Evolutionary conservation across 2,329 filamentous ascomycete genomes (phyloP), one percentile per base, ranked within the genome.

Genomic region (Didymella glomerata): DNA sequence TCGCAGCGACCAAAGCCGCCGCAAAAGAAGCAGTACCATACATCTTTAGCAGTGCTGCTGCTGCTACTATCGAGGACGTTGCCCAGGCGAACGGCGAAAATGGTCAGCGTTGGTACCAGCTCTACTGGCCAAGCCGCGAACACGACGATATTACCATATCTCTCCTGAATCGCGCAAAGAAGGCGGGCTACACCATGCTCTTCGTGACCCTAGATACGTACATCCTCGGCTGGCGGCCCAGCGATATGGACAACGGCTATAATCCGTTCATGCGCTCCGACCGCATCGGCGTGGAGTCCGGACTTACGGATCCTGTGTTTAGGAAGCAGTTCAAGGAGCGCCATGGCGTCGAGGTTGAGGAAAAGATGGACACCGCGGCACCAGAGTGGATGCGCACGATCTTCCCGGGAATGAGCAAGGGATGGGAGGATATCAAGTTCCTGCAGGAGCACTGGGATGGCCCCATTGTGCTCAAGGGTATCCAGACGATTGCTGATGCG

Each of bases 131-230:
- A 0, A 77, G 79, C 82, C 86, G 87, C 0, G 76, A 81, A 20
- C 83, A 86, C 63, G 82, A 91, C 55, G 83, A 86, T 1, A 81
- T 91, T 53, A 90, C 88, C 0, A 77, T 83, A 0, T 89, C 85
- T 0, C 77, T 91, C 18, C 79, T 92, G 11, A 70, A 77, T 4
- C 82, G 88, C 1, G 89, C 88, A 1, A 85, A 84, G 68, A 80
- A 77, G 0, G 81, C 80, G 22, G 88, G 88, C 0, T 91, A 82
- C 73, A 82, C 80, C 30, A 85, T 85, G 1, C 81, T 91, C 0
- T 84, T 91, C n/a, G 86, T 91, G 1, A 92, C 90, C 0, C 78
- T 91, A 0, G 89, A 92, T 72, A 91, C 88, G 0, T 90, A 85
- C 74, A 82, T 83, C 1, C 79, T 91, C 36, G 84, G 83, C 1